Percentiles rank a stretch among this genome's conserved stretches.
Conservation (phyloP, 75 land plant genomes). For the Picea sitchensis region DNA sequence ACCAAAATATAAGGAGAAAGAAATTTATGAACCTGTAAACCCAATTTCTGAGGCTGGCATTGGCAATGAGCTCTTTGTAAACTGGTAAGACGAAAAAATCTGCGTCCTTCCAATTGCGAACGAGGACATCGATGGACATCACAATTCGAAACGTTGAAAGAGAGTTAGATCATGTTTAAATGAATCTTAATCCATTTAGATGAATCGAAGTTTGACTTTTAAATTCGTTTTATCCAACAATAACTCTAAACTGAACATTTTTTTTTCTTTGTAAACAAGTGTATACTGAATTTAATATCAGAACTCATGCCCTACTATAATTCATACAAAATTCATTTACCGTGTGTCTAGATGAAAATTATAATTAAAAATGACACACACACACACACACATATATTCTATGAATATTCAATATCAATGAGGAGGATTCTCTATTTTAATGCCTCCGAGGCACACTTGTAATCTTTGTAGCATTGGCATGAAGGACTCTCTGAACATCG, state of each 20-base stretch:
- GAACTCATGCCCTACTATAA: no score
- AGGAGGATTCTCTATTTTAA: background rate
- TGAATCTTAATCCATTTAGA: no score
- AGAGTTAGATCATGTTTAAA: no score
- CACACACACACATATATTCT: no score
- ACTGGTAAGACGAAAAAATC: constrained; percentile 30
- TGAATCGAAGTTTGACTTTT: no score
- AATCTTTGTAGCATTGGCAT: constrained; percentile 80
- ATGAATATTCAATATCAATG: background rate
- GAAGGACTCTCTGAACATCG: constrained; percentile 88
- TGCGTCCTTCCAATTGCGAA: constrained; percentile 21
- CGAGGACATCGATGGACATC: constrained; percentile 7
- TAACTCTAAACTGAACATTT: no score
- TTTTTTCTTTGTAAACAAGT: no score
- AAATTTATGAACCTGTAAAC: constrained; percentile 31
- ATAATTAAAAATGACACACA: no score
- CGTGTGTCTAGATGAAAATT: no score
- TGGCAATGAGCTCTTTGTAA: constrained; percentile 37
- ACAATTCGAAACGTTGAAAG: background rate
- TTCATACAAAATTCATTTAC: no score
- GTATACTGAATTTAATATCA: no score
- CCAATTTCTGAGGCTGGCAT: constrained; percentile 35
- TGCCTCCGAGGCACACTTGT: constrained; percentile 53
- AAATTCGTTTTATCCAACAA: no score
- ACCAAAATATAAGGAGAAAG: background rate